Evolutionary conservation across 768 basidiomycete genomes (phyloP), one percentile per base, ranked within the genome.

Genomic region (Gymnopilus dilepis): DNA sequence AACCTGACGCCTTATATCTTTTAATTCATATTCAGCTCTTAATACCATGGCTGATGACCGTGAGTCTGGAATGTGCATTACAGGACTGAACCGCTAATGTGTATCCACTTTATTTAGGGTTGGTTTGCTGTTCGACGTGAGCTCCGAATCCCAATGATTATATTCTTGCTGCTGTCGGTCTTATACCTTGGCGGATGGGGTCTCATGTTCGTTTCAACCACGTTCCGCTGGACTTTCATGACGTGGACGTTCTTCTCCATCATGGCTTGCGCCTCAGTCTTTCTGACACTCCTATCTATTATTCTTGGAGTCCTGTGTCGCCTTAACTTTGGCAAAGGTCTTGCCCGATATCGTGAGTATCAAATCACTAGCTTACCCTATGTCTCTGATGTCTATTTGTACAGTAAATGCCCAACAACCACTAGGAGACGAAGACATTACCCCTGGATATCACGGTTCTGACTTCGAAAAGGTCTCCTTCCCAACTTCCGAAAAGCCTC

Each of bases 111-210:
- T 37, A 56, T 26, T 6, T 56, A 89, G 85, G 92, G 92, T 17
- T 94, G 91, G 91, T 84, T 89, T 67, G 83, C 86, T 33, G 85
- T 90, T 53, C 87, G 91, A 38, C 82, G 80, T 53, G 92, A 94
- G 73, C 76, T 81, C 58, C 84, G 81, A 61, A 59, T 80, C 9
- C 81, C 78, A 15, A 91, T 87, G 84, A 61, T 86, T 53, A 62
- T 83, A 13, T 94, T 94, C 77, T 78, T 94, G 59, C 67, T 77
- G 15, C 64, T 90, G 50, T 86, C 86, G 11, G 60, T 84, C 31
- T 71, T 84, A 19, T 91, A 93, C 71, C 78, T 92, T 19, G 81
- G 76, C 37, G 88, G 85, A 40, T 93, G 87, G 88, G 79, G 86
- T 50, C 72, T 86, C 60, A 89, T 92, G 87, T 92, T 94, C 72